These are phyloP conservation scores for Epichloe hybrida DNA, from an alignment of 2,329 filamentous ascomycete species.

Conservation along the genomic window DNA sequence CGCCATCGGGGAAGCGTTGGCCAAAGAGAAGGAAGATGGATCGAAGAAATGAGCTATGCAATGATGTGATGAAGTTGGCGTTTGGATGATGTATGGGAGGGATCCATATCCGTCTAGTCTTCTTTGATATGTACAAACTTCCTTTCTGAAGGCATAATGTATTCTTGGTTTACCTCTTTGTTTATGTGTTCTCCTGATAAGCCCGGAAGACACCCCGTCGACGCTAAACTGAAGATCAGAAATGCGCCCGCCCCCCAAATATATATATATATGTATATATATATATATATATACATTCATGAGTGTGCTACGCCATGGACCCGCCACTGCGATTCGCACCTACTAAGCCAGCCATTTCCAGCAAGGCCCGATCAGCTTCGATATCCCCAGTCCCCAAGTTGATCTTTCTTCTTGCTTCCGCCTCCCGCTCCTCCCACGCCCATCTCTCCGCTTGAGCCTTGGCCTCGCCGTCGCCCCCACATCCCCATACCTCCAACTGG, in stretches of 20 bases:
- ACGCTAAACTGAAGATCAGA: neutral
- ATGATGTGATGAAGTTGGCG: neutral
- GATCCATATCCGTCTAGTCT: neutral
- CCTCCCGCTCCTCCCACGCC: constrained; percentile 79
- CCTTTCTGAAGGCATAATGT: neutral
- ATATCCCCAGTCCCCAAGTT: constrained; percentile 68
- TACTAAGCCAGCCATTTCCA: constrained; percentile 76
- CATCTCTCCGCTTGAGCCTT: constrained; percentile 62
- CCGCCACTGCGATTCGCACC: constrained; percentile 60
- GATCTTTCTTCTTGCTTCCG: constrained; percentile 61
- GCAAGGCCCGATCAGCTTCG: constrained; percentile 63
- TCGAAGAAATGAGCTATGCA: constrained; percentile 8
- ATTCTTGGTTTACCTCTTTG: neutral
- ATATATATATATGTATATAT: too few species aligned
- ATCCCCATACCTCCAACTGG: constrained; percentile 66
- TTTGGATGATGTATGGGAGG: constrained; percentile 5
- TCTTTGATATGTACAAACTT: neutral
- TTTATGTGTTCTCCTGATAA: neutral
- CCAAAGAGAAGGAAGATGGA: constrained; percentile 20
- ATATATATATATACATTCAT: too few species aligned
- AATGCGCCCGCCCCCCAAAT: neutral
- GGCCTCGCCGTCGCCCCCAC: constrained; percentile 62
- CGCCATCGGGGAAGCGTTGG: constrained; percentile 23
- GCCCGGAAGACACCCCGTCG: neutral
- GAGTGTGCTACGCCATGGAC: constrained; percentile 37